Evolutionary conservation across 23 red algal species (phyloP).

Genomic region (Pyropia haitanensis): DNA sequence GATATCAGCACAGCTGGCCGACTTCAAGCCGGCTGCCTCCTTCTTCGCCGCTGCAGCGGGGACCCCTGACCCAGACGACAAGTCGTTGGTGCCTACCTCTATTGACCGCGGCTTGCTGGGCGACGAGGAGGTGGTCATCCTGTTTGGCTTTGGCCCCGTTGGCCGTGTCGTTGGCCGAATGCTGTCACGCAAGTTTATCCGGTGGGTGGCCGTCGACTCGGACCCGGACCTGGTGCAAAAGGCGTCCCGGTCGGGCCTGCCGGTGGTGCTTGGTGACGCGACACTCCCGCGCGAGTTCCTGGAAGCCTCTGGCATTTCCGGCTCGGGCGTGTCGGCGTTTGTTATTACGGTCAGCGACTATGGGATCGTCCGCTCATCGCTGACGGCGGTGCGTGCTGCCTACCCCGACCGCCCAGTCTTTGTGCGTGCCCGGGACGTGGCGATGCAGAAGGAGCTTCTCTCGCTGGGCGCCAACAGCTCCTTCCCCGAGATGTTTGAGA

Average conservation of each 20-base stretch:
- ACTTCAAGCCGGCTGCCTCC: constrained; percentile 14
- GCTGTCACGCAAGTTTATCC: constrained; percentile 74
- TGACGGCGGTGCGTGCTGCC: constrained; percentile 41
- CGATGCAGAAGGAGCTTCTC: constrained; percentile 48
- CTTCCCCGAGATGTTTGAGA: constrained; percentile 80
- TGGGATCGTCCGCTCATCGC: constrained; percentile 19
- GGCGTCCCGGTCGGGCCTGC: constrained; percentile 38
- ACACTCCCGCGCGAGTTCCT: constrained; percentile 30
- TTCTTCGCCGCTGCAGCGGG: constrained; percentile 3
- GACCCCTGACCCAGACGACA: not conserved
- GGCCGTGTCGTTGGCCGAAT: constrained; percentile 79
- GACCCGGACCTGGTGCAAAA: constrained; percentile 40
- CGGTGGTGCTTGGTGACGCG: constrained; percentile 54
- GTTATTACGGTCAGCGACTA: constrained; percentile 50
- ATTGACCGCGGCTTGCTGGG: not conserved
- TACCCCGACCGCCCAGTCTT: constrained; percentile 70
- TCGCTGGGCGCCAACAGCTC: constrained; percentile 37
- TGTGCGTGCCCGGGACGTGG: constrained; percentile 67
- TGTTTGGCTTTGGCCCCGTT: constrained; percentile 83
- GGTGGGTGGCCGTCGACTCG: constrained; percentile 70
- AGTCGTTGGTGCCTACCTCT: not conserved
- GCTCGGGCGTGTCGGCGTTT: constrained; percentile 36
- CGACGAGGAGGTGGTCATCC: constrained; percentile 25
- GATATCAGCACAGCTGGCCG: constrained; percentile 26
- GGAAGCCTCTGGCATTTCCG: constrained; percentile 21